Evolutionary conservation across 2,329 filamentous ascomycete genomes (phyloP), one percentile per base, ranked within the genome.

Genomic region (Clonostachys rosea): DNA sequence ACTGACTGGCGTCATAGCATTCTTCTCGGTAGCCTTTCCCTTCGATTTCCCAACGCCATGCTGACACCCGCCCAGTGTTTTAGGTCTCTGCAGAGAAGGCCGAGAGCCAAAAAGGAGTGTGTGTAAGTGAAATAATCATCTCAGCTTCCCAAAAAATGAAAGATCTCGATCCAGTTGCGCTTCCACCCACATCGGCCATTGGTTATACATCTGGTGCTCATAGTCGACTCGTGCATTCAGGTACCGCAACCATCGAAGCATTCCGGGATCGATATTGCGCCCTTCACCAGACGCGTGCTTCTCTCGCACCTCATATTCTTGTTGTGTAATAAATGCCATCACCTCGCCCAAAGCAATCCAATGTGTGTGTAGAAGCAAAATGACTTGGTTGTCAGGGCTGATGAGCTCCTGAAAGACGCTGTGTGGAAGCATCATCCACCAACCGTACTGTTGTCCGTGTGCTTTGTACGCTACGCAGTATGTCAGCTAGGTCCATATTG

Each of bases 371-470:
- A 81, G 63, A 33, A 81, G 60, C 39, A 74, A 47, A 48, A 71
- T 68, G 14, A 69, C 63, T 55, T 74, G 74, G 55, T 71, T 73
- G 30, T 55, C 52, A 30, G 69, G 61, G 56, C 78, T 70, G 52
- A 80, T 67, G 45, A 81, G 59, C 44, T 65, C 63, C 51, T 74
- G 70, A 58, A 81, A 81, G 43, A 69, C 63, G 35, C 68, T 65
- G 52, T 81, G 76, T 9, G 76, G 71, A 8, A 81, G 66, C 58
- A 76, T 68, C 68, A 80, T 80, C 77, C 77, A 81, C 78, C 77
- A 81, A 5, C 58, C 67, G 56, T 78, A 80, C 54, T 78, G 75
- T 46, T 66, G 61, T 40, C 66, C 66, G 45, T 79, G 67, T n/a
- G 70, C 62, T 50, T 71, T 64, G 55, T 79, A 79, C 14, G 76